Evolutionary conservation across 129 eudicot genomes (phyloP).

Genomic region (Calendula officinalis): DNA sequence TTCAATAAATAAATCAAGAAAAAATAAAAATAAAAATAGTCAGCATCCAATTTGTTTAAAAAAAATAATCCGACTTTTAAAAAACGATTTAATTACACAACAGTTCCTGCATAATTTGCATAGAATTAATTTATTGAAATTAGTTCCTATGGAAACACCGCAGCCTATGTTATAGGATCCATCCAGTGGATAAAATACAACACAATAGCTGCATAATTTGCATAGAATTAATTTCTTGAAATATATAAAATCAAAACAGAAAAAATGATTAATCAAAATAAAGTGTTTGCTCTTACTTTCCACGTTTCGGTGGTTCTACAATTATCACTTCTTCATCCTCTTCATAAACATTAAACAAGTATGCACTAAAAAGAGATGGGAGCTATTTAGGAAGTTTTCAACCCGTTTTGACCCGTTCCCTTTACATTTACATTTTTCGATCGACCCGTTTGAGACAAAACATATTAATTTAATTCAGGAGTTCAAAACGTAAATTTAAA

Average conservation of each 20-base stretch:
- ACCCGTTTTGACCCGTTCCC: background rate
- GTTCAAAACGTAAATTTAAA: no score
- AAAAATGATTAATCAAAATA: background rate
- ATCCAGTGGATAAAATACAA: conserved; percentile 90
- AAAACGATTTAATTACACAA: no score
- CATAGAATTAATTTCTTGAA: conserved; percentile 1
- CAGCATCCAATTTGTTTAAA: no score
- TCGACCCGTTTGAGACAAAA: no score
- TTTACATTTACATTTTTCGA: background rate
- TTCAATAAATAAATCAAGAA: no score
- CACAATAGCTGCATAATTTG: conserved; percentile 67
- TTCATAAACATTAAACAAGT: conserved; percentile 98
- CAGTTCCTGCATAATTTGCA: no score
- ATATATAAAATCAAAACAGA: background rate
- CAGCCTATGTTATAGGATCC: conserved; percentile 99
- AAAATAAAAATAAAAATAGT: no score
- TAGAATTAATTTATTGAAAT: no score
- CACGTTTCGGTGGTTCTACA: conserved; percentile 81
- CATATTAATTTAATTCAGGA: background rate
- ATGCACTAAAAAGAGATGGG: conserved; percentile 57
- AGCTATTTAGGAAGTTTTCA: background rate
- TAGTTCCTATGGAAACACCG: conserved; percentile 96
- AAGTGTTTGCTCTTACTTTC: conserved; percentile 50
- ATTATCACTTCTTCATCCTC: conserved; percentile 95
- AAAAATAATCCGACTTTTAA: no score